These are phyloP conservation scores for Prunus yedoensis DNA, from an alignment of 331 rosid species.

Conservation along the genomic window DNA sequence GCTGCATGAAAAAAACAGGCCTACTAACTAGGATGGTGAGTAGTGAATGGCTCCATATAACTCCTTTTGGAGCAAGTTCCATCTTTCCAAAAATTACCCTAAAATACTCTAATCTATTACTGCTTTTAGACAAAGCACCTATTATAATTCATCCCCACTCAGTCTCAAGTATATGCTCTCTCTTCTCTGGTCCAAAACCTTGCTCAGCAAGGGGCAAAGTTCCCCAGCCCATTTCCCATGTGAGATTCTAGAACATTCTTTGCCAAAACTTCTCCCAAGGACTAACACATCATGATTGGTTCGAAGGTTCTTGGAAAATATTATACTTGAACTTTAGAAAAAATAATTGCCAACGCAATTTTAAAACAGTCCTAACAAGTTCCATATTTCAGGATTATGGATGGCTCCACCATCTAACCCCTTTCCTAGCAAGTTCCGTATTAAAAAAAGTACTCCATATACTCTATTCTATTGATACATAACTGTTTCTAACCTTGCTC, in stretches of 20 bases:
- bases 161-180: neutral
- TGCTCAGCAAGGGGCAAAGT: neutral
- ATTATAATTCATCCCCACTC: neutral
- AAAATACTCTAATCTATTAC: neutral
- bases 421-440: too few species aligned
- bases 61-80: conserved; percentile 9
- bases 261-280: neutral
- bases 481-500: too few species aligned
- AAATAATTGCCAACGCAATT: too few species aligned
- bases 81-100: neutral
- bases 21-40: neutral
- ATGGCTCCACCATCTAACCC: too few species aligned
- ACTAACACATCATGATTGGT: neutral
- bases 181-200: neutral
- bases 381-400: too few species aligned
- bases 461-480: too few species aligned
- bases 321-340: too few species aligned
- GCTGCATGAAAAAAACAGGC: too few species aligned
- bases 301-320: conserved; percentile 4
- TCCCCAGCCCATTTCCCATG: neutral
- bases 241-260: neutral
- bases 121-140: neutral
- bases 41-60: neutral
- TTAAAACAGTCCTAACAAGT: too few species aligned
- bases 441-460: too few species aligned